Evolutionary conservation across 2,329 filamentous ascomycete species (phyloP).

Genomic region (Hymenoscyphus albidus): DNA sequence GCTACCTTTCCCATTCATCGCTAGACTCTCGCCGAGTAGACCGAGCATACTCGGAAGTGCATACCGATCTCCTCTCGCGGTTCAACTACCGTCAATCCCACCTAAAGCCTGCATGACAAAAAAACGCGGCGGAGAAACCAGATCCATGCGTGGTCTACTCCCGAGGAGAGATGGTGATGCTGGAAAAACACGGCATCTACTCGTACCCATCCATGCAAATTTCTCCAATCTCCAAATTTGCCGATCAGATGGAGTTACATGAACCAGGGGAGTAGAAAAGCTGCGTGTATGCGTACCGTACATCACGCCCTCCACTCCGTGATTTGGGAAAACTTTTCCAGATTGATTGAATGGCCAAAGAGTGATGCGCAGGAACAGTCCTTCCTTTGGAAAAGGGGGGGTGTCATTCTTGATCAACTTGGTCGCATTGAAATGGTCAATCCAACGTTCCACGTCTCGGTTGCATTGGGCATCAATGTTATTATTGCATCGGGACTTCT

Average conservation of each 20-base stretch:
- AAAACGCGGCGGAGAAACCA: constrained; percentile 2
- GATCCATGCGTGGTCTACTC: not conserved
- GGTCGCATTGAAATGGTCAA: not conserved
- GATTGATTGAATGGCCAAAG: not conserved
- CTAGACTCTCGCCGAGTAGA: not conserved
- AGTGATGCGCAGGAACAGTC: not conserved
- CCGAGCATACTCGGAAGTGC: not conserved
- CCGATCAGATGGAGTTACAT: constrained; percentile 1
- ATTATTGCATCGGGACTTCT: not conserved
- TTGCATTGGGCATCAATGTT: constrained; percentile 2
- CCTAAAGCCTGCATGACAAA: not conserved
- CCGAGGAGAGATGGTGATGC: not conserved
- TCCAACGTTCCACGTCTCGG: not conserved
- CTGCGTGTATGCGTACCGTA: not conserved
- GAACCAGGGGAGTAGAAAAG: not conserved
- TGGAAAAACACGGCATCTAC: not conserved
- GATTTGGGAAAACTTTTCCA: not conserved
- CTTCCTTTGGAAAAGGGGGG: not conserved
- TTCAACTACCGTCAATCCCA: not conserved
- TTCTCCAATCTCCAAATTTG: not conserved
- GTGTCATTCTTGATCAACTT: not conserved
- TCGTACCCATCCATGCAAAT: not conserved
- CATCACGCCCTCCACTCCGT: not conserved
- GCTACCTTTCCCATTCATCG: too few species aligned
- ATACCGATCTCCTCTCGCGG: not conserved